Base-by-base conservation (phyloP, 768 basidiomycete species). In the Russula ochroleuca region DNA sequence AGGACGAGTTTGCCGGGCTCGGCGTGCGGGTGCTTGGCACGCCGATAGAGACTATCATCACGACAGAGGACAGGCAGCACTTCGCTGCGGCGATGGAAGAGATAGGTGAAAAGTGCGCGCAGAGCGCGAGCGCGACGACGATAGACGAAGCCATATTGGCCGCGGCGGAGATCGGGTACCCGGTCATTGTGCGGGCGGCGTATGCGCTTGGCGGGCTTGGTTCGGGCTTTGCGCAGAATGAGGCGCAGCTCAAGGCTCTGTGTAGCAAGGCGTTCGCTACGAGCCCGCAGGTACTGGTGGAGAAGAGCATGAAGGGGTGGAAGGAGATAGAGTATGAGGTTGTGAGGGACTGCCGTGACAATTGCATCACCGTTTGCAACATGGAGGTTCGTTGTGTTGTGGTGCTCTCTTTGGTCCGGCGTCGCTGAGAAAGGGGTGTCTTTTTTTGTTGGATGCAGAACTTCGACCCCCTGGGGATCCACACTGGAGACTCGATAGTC, bases 281-380 rank as follows among this genome's bases (percentile, higher is more conserved):
- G 15, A 94, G 92, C 70, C 94, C 96, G 49, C 97, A 98, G 76
- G 95, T 99, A 0, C 81, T 99, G n/a, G 94, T 99, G 17, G 97
- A 99, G 81, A 95, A 87, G 81, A 94, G 92, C 70, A 98, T 98
- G 96, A 98, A 98, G 78, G 96, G 96, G 2, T 99, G 96, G 96
- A 98, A 99, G 78, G 96, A 99, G 80, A 96, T 99, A 68, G 96
- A 99, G 78, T 99, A 99, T 70, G 96, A 99, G 73, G 96, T 99
- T 55, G 96, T 98, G 13, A 83, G 96, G 63, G 96, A 99, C 76
- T 98, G 94, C 78, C 82, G 92, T 66, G 92, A 98, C 73, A 99
- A 99, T 73, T 98, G 96, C 73, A 98, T 98, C 78, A 96, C 95
- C 0, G 96, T 98, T 67, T 99, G 96, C 78, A 99, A 99, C 79